A percentile compares a stretch with the other conserved stretches of the same genome.
These are phyloP conservation scores for Phytopythium ostracodes DNA, from an alignment of 352 stramenopile species.

Conservation along the genomic window DNA sequence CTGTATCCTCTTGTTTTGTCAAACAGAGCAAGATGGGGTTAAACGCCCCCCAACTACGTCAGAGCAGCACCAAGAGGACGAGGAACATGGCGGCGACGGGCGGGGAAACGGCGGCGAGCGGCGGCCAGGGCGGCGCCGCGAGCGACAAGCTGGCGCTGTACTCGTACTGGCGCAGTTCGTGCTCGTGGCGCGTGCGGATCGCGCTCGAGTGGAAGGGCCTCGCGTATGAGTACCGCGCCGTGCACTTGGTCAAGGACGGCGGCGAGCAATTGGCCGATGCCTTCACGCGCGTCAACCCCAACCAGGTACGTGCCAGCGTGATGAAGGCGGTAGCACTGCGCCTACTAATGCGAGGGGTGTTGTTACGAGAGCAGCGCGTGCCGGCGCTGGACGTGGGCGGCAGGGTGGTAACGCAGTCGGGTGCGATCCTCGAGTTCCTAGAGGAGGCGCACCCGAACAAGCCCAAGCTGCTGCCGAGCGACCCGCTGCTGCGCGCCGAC, in stretches of 20 bases:
- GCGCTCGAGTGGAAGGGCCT: slow-evolving; percentile 85
- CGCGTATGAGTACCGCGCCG: slow-evolving; percentile 65
- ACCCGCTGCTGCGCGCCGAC: slow-evolving; percentile 59
- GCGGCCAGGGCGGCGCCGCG: background rate
- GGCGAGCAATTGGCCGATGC: slow-evolving; percentile 58
- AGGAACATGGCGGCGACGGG: background rate
- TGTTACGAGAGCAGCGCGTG: slow-evolving; percentile 29
- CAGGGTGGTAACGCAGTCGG: slow-evolving; percentile 70
- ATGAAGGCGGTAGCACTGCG: no score
- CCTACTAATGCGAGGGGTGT: no score
- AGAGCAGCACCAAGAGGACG: no score
- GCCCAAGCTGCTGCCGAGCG: slow-evolving; percentile 69
- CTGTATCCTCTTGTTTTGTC: no score
- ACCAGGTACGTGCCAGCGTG: slow-evolving; percentile 29
- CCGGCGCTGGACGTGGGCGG: slow-evolving; percentile 86
- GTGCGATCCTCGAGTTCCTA: slow-evolving; percentile 93
- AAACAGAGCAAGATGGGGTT: no score
- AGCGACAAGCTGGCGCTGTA: slow-evolving; percentile 55
- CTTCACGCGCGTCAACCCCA: slow-evolving; percentile 58
- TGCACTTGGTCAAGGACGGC: slow-evolving; percentile 63
- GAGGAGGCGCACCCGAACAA: slow-evolving; percentile 77
- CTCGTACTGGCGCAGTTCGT: slow-evolving; percentile 88
- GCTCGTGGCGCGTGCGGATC: slow-evolving; percentile 88
- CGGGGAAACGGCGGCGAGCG: background rate
- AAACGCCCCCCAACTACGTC: no score